Evolutionary conservation across 805 yeast genomes (phyloP).

Genomic region (Zygosaccharomyces gambellarensis): DNA sequence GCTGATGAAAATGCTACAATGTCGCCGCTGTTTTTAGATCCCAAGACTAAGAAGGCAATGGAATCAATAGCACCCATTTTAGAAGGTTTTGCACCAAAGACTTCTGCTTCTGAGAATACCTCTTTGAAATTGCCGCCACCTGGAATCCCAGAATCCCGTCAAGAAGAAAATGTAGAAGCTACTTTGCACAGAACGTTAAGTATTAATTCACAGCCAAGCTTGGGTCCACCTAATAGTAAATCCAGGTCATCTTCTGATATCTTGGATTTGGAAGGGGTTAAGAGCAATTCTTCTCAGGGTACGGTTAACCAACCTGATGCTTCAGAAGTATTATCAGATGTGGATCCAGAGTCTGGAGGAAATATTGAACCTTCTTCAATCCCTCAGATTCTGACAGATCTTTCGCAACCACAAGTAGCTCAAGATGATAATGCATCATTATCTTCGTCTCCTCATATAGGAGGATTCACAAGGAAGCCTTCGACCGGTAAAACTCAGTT

Average conservation of each 20-base stretch:
- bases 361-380: constrained; percentile 9
- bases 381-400: constrained; percentile 10
- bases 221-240: constrained; percentile 7
- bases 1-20: constrained; percentile 13
- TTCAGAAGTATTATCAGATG: constrained; percentile 6
- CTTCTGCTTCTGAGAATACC: constrained; percentile 49
- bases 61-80: constrained; percentile 77
- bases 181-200: constrained; percentile 27
- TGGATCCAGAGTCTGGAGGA: constrained; percentile 7
- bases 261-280: constrained; percentile 9
- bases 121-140: constrained; percentile 35
- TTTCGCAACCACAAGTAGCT: constrained; percentile 14
- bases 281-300: constrained; percentile 5
- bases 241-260: constrained; percentile 5
- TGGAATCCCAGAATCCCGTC: constrained; percentile 21
- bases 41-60: constrained; percentile 52
- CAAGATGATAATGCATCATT: constrained; percentile 23
- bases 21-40: constrained; percentile 33
- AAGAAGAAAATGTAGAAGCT: constrained; percentile 26
- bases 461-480: constrained; percentile 24
- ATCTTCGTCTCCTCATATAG: constrained; percentile 1
- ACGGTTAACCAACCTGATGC: constrained; percentile 4
- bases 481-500: constrained; percentile 39
- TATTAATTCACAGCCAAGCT: constrained; percentile 20
- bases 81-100: constrained; percentile 67